phyloP scores from a whole-genome alignment of 202 grass and related monocot species.

The Schoenoplectus triqueter region DNA sequence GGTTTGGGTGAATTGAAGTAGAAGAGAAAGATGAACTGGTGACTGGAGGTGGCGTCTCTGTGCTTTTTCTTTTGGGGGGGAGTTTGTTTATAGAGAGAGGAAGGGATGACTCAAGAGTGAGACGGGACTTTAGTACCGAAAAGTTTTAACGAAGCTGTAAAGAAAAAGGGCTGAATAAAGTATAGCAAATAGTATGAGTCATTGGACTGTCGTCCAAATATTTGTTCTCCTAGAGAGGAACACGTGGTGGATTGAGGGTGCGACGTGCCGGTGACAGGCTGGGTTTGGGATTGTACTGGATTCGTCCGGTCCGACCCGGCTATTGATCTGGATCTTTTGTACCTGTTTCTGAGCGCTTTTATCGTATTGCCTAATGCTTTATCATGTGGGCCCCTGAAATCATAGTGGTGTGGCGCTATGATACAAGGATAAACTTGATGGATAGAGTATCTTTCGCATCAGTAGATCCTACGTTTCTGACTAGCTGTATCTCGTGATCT shows the following conservation, averaged over 20 bases:
- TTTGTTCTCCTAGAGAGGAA: background rate
- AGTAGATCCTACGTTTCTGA: background rate
- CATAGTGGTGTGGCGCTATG: background rate
- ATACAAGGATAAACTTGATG: background rate
- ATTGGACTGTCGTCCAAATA: background rate
- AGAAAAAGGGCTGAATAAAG: background rate
- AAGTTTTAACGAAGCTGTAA: background rate
- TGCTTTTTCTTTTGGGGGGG: background rate
- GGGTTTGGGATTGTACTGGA: constrained; percentile 6
- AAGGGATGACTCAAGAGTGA: background rate
- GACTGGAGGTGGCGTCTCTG: background rate
- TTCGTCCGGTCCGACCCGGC: background rate
- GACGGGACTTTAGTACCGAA: background rate
- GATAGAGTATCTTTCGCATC: background rate
- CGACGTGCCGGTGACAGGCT: background rate
- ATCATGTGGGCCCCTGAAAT: background rate
- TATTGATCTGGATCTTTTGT: background rate
- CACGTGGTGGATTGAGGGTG: background rate
- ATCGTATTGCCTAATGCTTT: background rate
- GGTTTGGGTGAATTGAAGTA: background rate
- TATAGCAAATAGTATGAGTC: background rate
- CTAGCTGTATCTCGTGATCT: constrained; percentile 14
- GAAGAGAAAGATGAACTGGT: constrained; percentile 4
- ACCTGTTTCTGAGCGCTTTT: background rate
- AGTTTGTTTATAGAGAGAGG: constrained; percentile 24